Conservation (phyloP, 257 asterid genomes). For the Penstemon davidsonii region DNA sequence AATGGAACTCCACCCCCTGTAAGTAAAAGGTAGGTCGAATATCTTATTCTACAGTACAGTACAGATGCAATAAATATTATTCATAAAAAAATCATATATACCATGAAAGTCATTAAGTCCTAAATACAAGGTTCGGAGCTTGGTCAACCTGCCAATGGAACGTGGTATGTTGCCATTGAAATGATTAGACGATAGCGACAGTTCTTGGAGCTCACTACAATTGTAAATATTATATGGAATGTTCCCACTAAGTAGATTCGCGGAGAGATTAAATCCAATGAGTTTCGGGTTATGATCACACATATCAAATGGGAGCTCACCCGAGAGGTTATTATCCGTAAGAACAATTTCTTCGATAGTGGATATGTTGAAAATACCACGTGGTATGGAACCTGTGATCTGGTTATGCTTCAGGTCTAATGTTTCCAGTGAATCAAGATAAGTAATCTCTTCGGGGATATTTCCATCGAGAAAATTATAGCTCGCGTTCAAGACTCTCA, state of each 20-base stretch:
- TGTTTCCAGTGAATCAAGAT: constrained; percentile 7
- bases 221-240: constrained; percentile 10
- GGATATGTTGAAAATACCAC: constrained; percentile 10
- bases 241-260: background rate
- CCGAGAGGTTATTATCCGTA: constrained; percentile 2
- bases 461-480: no score
- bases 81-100: background rate
- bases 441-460: constrained; percentile 21
- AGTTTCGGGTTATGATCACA: constrained; percentile 8
- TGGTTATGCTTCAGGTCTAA: background rate
- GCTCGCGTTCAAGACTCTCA: no score
- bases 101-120: constrained; percentile 13
- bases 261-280: background rate
- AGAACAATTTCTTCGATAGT: background rate
- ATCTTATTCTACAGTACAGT: background rate
- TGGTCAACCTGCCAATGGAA: constrained; percentile 4
- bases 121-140: constrained; percentile 4
- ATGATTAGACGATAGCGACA: background rate
- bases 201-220: constrained; percentile 15
- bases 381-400: constrained; percentile 14
- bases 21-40: background rate
- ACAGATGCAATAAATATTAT: no score
- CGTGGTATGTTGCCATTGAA: constrained; percentile 27
- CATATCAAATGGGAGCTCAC: constrained; percentile 14
- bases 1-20: no score